Conservation (phyloP, 805 yeast species). For the Vanderwaltozyma verrucispora region DNA sequence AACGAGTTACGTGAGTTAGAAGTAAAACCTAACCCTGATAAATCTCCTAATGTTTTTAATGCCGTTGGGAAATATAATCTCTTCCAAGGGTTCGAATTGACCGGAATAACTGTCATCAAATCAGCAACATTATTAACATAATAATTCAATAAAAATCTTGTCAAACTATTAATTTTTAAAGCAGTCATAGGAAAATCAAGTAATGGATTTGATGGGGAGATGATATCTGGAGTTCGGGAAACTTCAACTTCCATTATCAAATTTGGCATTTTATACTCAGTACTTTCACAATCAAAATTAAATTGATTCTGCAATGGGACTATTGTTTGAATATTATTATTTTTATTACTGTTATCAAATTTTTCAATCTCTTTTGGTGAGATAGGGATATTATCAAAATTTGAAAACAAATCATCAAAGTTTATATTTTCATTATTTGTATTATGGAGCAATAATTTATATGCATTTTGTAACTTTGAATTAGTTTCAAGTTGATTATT, state of each 20-base stretch:
- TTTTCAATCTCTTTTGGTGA: neutral
- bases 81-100: constrained; percentile 80
- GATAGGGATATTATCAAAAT: neutral
- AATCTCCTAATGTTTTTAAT: constrained; percentile 69
- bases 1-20: constrained; percentile 69
- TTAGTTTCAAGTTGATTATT: neutral
- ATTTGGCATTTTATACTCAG: constrained; percentile 16
- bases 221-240: constrained; percentile 11
- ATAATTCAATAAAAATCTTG: constrained; percentile 61
- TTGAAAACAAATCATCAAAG: no score
- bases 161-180: constrained; percentile 53
- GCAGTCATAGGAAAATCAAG: constrained; percentile 43
- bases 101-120: constrained; percentile 59
- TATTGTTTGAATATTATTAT: neutral
- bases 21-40: constrained; percentile 62
- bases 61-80: constrained; percentile 81
- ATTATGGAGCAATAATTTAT: neutral
- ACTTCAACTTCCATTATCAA: constrained; percentile 12
- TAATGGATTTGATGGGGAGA: constrained; percentile 1
- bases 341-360: no score
- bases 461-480: neutral
- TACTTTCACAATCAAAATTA: constrained; percentile 6
- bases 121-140: constrained; percentile 72
- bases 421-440: neutral
- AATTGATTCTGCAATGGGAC: constrained; percentile 2